These are phyloP conservation scores for Elsinoe australis DNA, from an alignment of 2,329 filamentous ascomycete genomes.

Conservation along the genomic window DNA sequence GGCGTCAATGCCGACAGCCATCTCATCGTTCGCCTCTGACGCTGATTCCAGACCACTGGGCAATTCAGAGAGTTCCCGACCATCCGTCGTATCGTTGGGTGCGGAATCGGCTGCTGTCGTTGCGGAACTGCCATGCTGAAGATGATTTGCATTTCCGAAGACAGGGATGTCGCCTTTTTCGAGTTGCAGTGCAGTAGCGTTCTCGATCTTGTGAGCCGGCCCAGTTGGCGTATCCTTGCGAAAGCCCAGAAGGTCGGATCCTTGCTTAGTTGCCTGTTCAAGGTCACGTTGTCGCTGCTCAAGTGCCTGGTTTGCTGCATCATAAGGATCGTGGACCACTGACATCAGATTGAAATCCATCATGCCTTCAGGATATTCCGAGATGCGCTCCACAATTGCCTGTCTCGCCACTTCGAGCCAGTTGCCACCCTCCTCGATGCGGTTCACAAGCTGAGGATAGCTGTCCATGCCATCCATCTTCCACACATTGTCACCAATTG, in stretches of 20 bases:
- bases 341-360: constrained; percentile 73
- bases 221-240: not conserved
- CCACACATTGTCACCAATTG: constrained; percentile 67
- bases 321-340: constrained; percentile 59
- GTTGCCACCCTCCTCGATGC: constrained; percentile 40
- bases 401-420: constrained; percentile 62
- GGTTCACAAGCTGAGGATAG: constrained; percentile 59
- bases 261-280: not conserved
- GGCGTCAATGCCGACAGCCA: no score
- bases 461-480: constrained; percentile 78
- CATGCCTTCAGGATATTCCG: constrained; percentile 54
- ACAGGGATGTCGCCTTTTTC: no score
- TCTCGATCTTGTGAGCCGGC: no score
- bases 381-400: constrained; percentile 61
- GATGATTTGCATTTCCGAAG: no score
- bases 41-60: no score
- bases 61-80: no score
- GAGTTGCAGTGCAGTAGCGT: no score
- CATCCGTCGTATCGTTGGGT: no score
- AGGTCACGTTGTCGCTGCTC: constrained; percentile 17
- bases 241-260: not conserved
- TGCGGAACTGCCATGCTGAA: no score
- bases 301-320: constrained; percentile 39
- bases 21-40: no score
- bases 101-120: no score